Percentiles rank a stretch among this genome's conserved stretches.
phyloP scores from a whole-genome alignment of 1,139 yeast species.

The Groenewaldozyma auringiensis region DNA sequence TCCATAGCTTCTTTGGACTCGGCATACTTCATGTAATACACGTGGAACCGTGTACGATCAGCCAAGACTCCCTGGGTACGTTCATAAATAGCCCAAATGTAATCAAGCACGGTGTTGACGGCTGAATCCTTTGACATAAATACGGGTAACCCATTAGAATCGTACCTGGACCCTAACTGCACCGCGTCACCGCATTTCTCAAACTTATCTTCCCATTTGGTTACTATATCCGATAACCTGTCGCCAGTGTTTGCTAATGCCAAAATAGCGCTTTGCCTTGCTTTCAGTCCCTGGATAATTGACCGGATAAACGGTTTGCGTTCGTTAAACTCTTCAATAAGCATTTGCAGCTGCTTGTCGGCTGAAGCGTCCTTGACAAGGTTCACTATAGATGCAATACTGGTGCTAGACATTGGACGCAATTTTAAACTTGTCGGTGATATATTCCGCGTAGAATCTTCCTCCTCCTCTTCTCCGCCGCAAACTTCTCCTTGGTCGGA shows the following conservation, averaged over 20 bases:
- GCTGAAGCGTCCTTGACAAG: constrained; percentile 15
- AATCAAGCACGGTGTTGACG: constrained; percentile 23
- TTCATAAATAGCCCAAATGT: constrained; percentile 20
- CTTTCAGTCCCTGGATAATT: constrained; percentile 19
- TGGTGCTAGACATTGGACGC: not conserved
- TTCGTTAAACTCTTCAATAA: constrained; percentile 17
- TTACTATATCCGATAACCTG: not conserved
- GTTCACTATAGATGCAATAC: too few relatives aligned
- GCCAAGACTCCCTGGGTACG: constrained; percentile 18
- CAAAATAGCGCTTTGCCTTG: not conserved
- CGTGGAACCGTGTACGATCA: constrained; percentile 19
- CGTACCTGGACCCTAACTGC: not conserved
- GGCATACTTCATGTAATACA: constrained; percentile 19
- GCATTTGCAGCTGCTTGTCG: constrained; percentile 18
- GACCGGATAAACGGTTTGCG: constrained; percentile 16
- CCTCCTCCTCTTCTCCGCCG: not conserved
- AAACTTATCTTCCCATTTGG: not conserved
- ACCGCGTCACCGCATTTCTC: not conserved
- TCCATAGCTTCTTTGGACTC: constrained; percentile 13
- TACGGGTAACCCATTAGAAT: not conserved
- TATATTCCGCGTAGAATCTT: too few relatives aligned
- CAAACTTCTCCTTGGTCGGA: constrained; percentile 6
- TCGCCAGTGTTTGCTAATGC: not conserved
- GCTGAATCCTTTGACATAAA: constrained; percentile 18
- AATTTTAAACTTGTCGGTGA: not conserved